Evolutionary conservation across 2,329 filamentous ascomycete genomes (phyloP).

Genomic region (Sporothrix variecibatus): DNA sequence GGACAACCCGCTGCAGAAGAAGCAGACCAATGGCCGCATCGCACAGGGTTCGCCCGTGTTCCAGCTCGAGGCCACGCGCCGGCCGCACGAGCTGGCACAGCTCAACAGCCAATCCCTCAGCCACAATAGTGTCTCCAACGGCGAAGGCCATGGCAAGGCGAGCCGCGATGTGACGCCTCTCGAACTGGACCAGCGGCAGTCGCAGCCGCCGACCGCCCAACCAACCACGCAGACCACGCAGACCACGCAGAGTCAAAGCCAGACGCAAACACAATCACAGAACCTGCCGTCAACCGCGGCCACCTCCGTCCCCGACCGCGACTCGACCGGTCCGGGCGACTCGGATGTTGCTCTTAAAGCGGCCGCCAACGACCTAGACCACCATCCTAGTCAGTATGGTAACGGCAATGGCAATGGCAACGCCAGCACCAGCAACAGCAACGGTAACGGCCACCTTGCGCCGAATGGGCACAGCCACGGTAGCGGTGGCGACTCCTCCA

Average conservation of each 20-base stretch:
- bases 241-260: constrained; percentile 15
- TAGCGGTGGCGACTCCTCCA: not conserved
- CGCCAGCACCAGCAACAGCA: not conserved
- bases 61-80: constrained; percentile 57
- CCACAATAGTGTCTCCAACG: constrained; percentile 40
- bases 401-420: not conserved
- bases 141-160: not conserved
- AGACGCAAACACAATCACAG: constrained; percentile 17
- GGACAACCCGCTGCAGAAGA: constrained; percentile 64
- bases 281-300: not conserved
- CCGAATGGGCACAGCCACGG: not conserved
- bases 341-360: constrained; percentile 39
- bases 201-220: not conserved
- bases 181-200: constrained; percentile 27
- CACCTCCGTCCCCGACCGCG: not conserved
- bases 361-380: constrained; percentile 38
- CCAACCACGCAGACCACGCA: not conserved
- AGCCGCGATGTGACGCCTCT: constrained; percentile 31
- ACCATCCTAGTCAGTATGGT: constrained; percentile 23
- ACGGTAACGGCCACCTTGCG: not conserved
- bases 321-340: constrained; percentile 33
- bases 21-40: constrained; percentile 31
- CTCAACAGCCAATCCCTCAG: constrained; percentile 51
- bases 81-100: constrained; percentile 51
- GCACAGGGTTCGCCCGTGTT: constrained; percentile 54